A percentile compares a stretch with the other conserved stretches of the same genome.
Conservation (phyloP, 768 basidiomycete genomes). For the Suillus alpinus region DNA sequence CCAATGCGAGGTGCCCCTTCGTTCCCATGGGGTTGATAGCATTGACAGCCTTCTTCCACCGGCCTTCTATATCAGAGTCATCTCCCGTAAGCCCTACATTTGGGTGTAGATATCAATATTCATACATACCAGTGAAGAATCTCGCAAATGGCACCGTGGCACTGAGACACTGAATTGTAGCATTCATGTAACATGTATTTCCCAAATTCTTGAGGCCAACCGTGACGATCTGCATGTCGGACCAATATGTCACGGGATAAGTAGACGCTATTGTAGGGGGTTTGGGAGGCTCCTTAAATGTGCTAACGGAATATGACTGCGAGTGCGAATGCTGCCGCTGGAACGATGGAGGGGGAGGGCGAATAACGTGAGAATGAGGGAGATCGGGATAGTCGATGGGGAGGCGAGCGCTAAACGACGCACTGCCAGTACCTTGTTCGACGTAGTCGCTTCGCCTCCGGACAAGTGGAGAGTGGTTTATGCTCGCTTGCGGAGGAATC, state of each 20-base stretch:
- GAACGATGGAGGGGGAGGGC: constrained; percentile 72
- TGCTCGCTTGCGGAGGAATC: constrained; percentile 81
- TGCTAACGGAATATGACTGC: constrained; percentile 34
- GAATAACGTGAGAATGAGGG: constrained; percentile 53
- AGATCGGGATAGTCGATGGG: constrained; percentile 84
- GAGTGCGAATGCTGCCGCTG: constrained; percentile 70
- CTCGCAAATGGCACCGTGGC: constrained; percentile 91
- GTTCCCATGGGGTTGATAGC: constrained; percentile 83
- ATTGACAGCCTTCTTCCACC: constrained; percentile 84
- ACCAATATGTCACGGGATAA: constrained; percentile 84
- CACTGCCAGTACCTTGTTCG: constrained; percentile 51
- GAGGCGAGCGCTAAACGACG: constrained; percentile 37
- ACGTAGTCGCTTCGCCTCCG: constrained; percentile 75
- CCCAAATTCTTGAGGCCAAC: constrained; percentile 92
- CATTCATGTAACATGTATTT: constrained; percentile 99
- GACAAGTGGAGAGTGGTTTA: constrained; percentile 73
- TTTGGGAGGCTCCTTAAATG: constrained; percentile 40
- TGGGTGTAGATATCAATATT: constrained; percentile 1
- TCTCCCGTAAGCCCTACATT: not conserved
- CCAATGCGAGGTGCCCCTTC: constrained; percentile 74
- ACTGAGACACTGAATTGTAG: constrained; percentile 93
- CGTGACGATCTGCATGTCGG: constrained; percentile 72
- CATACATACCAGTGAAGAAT: constrained; percentile 79
- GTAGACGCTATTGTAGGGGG: constrained; percentile 70
- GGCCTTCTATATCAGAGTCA: constrained; percentile 50